Conservation (phyloP, 2,329 filamentous ascomycete genomes). For the Hypoxylon sp. region DNA sequence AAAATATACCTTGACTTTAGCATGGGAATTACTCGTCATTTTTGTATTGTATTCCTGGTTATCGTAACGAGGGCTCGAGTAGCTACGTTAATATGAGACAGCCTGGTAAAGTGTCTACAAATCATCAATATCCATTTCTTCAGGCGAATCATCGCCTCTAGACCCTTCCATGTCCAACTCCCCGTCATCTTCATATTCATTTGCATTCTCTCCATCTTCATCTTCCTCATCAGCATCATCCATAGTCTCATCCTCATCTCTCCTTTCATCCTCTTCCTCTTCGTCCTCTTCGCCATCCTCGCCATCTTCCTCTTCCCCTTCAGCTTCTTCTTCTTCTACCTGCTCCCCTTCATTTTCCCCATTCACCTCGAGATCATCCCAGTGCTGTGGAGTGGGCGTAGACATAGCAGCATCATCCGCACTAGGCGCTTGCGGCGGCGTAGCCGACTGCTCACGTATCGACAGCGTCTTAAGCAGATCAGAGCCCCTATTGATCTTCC, state of each 20-base stretch:
- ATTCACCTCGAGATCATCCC: slow-evolving; percentile 46
- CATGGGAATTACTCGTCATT: not conserved
- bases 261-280: not conserved
- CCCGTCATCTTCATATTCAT: slow-evolving; percentile 29
- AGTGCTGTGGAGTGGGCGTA: slow-evolving; percentile 49
- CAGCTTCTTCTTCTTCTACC: slow-evolving; percentile 38
- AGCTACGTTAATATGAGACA: not conserved
- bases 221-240: slow-evolving; percentile 16
- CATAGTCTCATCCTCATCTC: slow-evolving; percentile 25
- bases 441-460: slow-evolving; percentile 21
- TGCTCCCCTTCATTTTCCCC: slow-evolving; percentile 20
- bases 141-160: slow-evolving; percentile 28
- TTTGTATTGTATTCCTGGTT: not conserved
- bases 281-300: slow-evolving; percentile 16
- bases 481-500: slow-evolving; percentile 1
- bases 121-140: slow-evolving; percentile 47
- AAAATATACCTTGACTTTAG: no score
- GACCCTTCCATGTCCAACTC: slow-evolving; percentile 25
- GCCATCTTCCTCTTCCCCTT: slow-evolving; percentile 40
- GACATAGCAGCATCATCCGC: slow-evolving; percentile 32
- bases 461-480: slow-evolving; percentile 26
- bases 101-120: slow-evolving; percentile 2
- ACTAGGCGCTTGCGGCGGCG: slow-evolving; percentile 18
- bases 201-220: slow-evolving; percentile 24
- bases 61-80: not conserved